phyloP scores from a whole-genome alignment of 163 green algal species.

The Coccomyxa subellipsoidea region DNA sequence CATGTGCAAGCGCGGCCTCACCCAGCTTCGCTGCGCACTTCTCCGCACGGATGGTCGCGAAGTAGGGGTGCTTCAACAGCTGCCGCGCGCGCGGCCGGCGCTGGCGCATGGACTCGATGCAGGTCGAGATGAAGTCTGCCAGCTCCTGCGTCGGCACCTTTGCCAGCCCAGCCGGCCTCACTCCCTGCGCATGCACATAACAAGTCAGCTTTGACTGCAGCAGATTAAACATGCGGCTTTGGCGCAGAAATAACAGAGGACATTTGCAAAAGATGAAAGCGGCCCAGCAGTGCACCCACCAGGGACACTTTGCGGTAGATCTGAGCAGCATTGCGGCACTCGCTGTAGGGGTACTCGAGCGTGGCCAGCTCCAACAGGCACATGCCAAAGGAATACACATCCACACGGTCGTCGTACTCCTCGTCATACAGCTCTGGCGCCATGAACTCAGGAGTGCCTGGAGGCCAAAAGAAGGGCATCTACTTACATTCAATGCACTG shows the following conservation, averaged over 20 bases:
- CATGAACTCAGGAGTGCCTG: slow-evolving; percentile 96
- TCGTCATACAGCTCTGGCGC: slow-evolving; percentile 99
- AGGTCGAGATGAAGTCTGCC: slow-evolving; percentile 87
- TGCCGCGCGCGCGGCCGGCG: slow-evolving; percentile 75
- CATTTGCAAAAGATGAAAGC: neutral
- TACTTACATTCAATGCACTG: no score
- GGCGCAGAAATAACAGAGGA: no score
- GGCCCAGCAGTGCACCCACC: slow-evolving; percentile 35
- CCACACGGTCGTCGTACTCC: slow-evolving; percentile 97
- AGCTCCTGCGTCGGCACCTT: slow-evolving; percentile 80
- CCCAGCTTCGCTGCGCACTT: slow-evolving; percentile 20
- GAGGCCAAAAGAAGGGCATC: no score
- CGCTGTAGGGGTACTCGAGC: slow-evolving; percentile 95
- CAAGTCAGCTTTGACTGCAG: no score
- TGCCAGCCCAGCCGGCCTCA: slow-evolving; percentile 78
- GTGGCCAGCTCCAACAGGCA: slow-evolving; percentile 93
- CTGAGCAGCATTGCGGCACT: slow-evolving; percentile 98
- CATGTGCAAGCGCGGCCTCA: slow-evolving; percentile 15
- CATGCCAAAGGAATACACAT: slow-evolving; percentile 96
- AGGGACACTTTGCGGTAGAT: slow-evolving; percentile 98
- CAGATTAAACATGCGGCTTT: no score
- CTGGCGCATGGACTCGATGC: slow-evolving; percentile 70
- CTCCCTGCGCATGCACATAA: slow-evolving; percentile 52
- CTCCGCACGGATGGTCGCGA: slow-evolving; percentile 67
- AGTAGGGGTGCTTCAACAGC: slow-evolving; percentile 95